Evolutionary conservation across 2,329 filamentous ascomycete species (phyloP), one percentile per base, ranked within the genome.

Genomic region (Trichoderma harzianum): DNA sequence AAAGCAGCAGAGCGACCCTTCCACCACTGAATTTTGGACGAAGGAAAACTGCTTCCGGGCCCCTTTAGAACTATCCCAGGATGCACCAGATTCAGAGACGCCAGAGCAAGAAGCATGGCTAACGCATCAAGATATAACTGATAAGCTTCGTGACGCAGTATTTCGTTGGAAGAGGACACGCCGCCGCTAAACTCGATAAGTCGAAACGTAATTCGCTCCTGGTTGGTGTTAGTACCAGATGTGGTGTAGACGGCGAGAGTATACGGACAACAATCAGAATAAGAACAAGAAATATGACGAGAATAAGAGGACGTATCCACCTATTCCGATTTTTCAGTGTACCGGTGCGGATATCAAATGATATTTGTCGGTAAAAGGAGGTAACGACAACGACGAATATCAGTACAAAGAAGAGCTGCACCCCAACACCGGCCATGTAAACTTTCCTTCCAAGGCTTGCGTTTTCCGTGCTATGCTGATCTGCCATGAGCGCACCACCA

Each of bases 201-300:
- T 34, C 89, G 87, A 79, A 86, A 92, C 74, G 89, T 84, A 77
- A 91, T 90, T 39, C 89, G 86, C 32, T 85, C 77, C 83, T 87
- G 26, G 55, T 58, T 26, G 16, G 34, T 11, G 18, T 62, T 12
- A 63, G 26, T 63, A 62, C 21, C 2, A 26, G 32, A 12, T 26
- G 12, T 10, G 12, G 32, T 62, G 32, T 14, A 39, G 11, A 39
- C 7, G 32, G 32, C 14, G n/a, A 26, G 21, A 30, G 26, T 69
- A 24, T 47, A 74, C 80, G 77, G 74, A 83, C 79, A 43, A 81
- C 77, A 57, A 84, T 82, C 18, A 82, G 76, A 6, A 75, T 47
- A 30, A 84, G 72, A 2, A 82, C 79, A 1, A 73, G 74, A 24
- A 82, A 77, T 71, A 83, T 76, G 3, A 75, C 76, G 74, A 77